Percentiles rank a stretch among this genome's conserved stretches.
phyloP scores from a whole-genome alignment of 306 rosid genomes.

The Quercus aquifolioides region DNA sequence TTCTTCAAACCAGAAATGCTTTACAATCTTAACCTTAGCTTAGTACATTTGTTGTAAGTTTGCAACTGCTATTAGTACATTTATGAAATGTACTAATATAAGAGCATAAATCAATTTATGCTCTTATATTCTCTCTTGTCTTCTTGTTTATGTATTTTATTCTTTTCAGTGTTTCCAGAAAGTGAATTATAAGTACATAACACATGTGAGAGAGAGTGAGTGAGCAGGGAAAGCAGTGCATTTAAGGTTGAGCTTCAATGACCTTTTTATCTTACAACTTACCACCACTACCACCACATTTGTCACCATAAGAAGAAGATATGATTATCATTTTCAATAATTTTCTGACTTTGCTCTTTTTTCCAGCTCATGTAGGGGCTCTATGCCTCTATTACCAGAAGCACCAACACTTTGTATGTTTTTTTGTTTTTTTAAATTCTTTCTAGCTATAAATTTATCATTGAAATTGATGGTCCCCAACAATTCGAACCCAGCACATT shows the following conservation, averaged over 20 bases:
- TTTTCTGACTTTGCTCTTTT: neutral
- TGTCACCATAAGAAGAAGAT: slow-evolving; percentile 18
- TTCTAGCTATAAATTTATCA: neutral
- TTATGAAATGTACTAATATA: too few relatives aligned
- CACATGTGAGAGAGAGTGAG: slow-evolving; percentile 7
- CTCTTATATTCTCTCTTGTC: neutral
- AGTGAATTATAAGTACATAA: neutral
- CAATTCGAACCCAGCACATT: too few relatives aligned
- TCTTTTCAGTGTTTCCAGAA: too few relatives aligned
- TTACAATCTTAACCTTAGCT: too few relatives aligned
- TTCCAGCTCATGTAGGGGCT: slow-evolving; percentile 13
- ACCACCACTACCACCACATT: neutral
- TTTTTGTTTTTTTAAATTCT: neutral
- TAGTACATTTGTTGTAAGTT: too few relatives aligned
- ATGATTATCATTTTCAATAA: slow-evolving; percentile 13
- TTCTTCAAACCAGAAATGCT: too few relatives aligned
- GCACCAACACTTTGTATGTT: neutral
- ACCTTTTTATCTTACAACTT: slow-evolving; percentile 1
- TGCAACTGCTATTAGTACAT: neutral
- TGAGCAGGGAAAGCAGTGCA: slow-evolving; percentile 29
- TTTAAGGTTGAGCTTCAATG: slow-evolving; percentile 52
- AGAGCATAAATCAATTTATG: neutral
- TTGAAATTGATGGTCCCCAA: slow-evolving; percentile 19
- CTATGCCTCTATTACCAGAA: neutral
- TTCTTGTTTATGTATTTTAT: too few relatives aligned